phyloP scores from a whole-genome alignment of 805 yeast genomes.

The Metschnikowia henanensis region DNA sequence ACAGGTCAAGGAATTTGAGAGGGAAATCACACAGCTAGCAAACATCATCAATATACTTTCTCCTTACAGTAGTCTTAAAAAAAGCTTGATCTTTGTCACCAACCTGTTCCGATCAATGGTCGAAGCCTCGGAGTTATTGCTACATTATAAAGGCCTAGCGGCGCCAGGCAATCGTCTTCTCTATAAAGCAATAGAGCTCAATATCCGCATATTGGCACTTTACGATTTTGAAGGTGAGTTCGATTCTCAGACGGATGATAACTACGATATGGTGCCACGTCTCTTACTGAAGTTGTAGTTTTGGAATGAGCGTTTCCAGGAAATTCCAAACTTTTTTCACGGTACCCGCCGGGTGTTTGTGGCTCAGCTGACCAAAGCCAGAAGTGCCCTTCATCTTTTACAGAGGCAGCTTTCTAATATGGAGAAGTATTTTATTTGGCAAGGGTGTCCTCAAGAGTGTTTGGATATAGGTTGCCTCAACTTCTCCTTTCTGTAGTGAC shows the following conservation, averaged over 20 bases:
- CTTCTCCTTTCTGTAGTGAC: no score
- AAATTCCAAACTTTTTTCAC: not conserved
- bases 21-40: not conserved
- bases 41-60: not conserved
- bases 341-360: not conserved
- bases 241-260: not conserved
- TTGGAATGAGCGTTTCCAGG: slow-evolving; percentile 2
- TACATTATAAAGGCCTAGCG: not conserved
- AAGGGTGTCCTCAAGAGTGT: not conserved
- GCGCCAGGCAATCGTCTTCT: slow-evolving; percentile 3
- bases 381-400: not conserved
- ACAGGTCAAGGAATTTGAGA: not conserved
- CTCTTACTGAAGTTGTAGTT: not conserved
- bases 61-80: not conserved
- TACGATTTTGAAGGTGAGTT: not conserved
- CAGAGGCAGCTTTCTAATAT: not conserved
- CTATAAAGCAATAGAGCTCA: slow-evolving; percentile 4
- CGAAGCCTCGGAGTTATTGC: not conserved
- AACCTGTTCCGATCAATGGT: not conserved
- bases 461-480: no score
- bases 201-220: not conserved
- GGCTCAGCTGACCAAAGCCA: not conserved
- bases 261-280: not conserved
- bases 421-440: not conserved
- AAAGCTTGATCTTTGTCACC: not conserved